Percentiles rank a stretch among this genome's conserved stretches.
These are phyloP conservation scores for Vigna reflexopilosa DNA, from an alignment of 306 rosid species.

Conservation along the genomic window DNA sequence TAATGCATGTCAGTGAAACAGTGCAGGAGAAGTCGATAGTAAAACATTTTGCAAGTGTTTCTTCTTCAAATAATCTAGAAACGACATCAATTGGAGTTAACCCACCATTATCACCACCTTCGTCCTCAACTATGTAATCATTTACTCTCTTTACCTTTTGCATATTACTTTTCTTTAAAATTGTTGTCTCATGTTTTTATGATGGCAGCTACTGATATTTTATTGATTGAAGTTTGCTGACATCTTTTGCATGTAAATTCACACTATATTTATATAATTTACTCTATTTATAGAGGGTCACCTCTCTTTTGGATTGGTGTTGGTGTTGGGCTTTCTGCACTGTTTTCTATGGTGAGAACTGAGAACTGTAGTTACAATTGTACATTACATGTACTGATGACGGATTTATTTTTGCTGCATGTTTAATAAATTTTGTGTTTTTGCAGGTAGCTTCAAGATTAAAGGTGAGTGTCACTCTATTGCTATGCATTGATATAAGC, in stretches of 20 bases:
- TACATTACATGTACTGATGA: constrained; percentile 21
- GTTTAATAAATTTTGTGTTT: constrained; percentile 49
- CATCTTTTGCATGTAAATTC: constrained; percentile 26
- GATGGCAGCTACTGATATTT: neutral
- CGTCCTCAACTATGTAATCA: constrained; percentile 74
- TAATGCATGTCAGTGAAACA: constrained; percentile 45
- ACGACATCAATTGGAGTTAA: constrained; percentile 82
- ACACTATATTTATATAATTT: constrained; percentile 36
- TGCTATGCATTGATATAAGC: constrained; percentile 42
- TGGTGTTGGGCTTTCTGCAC: constrained; percentile 94
- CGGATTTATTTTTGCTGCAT: constrained; percentile 35
- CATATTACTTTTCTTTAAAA: neutral
- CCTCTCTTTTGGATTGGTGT: constrained; percentile 97
- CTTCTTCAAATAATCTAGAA: constrained; percentile 69
- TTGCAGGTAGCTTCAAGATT: constrained; percentile 78
- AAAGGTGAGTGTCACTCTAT: constrained; percentile 74
- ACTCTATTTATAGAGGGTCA: constrained; percentile 71
- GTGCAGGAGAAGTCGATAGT: constrained; percentile 57
- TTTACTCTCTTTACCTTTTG: constrained; percentile 23
- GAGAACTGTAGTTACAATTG: constrained; percentile 50
- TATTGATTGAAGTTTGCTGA: neutral
- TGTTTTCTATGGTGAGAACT: constrained; percentile 91
- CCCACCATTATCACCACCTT: constrained; percentile 75
- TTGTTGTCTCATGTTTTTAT: constrained; percentile 16
- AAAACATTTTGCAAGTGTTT: constrained; percentile 71